Percentiles rank a stretch among this genome's conserved stretches.
These are phyloP conservation scores for Dalbergia cochinchinensis DNA, from an alignment of 306 rosid species.

Conservation along the genomic window DNA sequence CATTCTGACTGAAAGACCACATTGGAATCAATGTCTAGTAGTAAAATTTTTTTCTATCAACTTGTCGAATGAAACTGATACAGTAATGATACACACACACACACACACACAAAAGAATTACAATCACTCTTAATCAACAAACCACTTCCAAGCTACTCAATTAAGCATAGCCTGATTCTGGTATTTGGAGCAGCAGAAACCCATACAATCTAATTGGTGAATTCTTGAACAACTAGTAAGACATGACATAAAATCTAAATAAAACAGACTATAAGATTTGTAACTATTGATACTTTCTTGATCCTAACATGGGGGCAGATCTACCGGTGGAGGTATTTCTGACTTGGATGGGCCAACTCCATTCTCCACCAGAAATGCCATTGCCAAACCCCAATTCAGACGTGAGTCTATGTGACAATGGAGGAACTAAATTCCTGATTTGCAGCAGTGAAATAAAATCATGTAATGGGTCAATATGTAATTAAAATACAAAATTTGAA, in stretches of 20 bases:
- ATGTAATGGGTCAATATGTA: constrained; percentile 33
- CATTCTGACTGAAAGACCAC: background rate
- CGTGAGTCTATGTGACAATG: constrained; percentile 94
- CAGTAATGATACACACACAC: background rate
- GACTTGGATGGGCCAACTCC: constrained; percentile 77
- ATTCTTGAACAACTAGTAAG: constrained; percentile 22
- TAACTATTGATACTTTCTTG: constrained; percentile 36
- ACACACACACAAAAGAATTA: too few relatives aligned
- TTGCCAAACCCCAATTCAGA: constrained; percentile 74
- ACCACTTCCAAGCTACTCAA: too few relatives aligned
- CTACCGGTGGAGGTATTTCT: constrained; percentile 93
- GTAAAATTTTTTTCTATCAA: constrained; percentile 33
- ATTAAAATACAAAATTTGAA: background rate
- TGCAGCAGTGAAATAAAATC: constrained; percentile 6
- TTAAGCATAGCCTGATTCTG: constrained; percentile 35
- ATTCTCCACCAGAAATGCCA: constrained; percentile 82
- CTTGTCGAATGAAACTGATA: constrained; percentile 30
- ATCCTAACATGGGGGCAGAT: constrained; percentile 79
- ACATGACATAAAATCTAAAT: background rate
- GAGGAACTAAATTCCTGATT: constrained; percentile 86
- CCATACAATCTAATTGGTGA: constrained; percentile 17
- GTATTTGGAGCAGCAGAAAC: constrained; percentile 29
- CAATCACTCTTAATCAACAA: too few relatives aligned
- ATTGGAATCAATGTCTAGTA: constrained; percentile 1
- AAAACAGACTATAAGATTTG: constrained; percentile 19